phyloP scores from a whole-genome alignment of 306 rosid species.

The Casuarina cunninghamiana region DNA sequence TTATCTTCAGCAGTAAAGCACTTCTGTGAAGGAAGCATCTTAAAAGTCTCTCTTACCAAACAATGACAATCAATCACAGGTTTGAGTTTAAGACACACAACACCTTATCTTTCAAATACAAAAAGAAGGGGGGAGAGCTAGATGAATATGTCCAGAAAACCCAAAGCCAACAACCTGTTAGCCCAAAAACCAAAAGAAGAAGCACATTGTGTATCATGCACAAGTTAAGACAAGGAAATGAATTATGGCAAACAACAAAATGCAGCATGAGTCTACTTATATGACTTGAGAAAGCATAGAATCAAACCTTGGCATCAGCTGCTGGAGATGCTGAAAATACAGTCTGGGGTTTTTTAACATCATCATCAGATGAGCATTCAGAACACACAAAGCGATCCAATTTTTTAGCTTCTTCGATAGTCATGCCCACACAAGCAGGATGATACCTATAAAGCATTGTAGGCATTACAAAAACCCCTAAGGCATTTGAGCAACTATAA shows the following conservation, averaged over 20 bases:
- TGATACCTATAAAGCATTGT: slow-evolving; percentile 69
- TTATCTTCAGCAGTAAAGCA: neutral
- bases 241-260: slow-evolving; percentile 3
- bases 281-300: slow-evolving; percentile 1
- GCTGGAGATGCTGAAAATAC: slow-evolving; percentile 49
- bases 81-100: neutral
- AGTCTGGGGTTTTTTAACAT: slow-evolving; percentile 54
- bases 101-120: neutral
- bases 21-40: neutral
- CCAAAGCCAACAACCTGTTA: neutral
- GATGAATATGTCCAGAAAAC: neutral
- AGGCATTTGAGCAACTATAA: slow-evolving; percentile 3
- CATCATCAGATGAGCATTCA: slow-evolving; percentile 79
- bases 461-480: slow-evolving; percentile 23
- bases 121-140: neutral
- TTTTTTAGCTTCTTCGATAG: slow-evolving; percentile 77
- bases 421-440: slow-evolving; percentile 94
- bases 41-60: neutral
- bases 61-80: neutral
- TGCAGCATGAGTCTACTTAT: slow-evolving; percentile 1
- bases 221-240: slow-evolving; percentile 6
- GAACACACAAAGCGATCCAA: slow-evolving; percentile 79
- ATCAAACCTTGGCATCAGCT: slow-evolving; percentile 65
- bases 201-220: slow-evolving; percentile 1
- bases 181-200: neutral